Percentiles rank a stretch among this genome's conserved stretches.
Evolutionary conservation across 768 basidiomycete species (phyloP).

Genomic region (Suillus americanus): DNA sequence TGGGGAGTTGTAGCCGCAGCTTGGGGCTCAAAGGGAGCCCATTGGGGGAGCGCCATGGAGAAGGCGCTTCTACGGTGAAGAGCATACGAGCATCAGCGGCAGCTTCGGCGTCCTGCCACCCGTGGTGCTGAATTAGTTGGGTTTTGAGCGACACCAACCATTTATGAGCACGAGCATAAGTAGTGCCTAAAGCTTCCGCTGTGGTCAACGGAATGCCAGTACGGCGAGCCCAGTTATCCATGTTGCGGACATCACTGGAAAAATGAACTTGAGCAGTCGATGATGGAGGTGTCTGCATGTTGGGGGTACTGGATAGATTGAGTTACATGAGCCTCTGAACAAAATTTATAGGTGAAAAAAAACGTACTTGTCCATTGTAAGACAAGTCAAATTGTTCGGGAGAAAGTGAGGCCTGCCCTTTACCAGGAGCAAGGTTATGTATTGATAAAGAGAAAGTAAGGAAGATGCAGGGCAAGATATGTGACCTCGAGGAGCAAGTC

Average conservation of each 20-base stretch:
- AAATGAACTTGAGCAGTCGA: conserved; percentile 65
- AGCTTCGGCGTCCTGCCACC: conserved; percentile 62
- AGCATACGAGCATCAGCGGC: conserved; percentile 69
- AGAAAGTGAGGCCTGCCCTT: conserved; percentile 27
- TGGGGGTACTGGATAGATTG: conserved; percentile 1
- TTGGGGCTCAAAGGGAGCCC: conserved; percentile 78
- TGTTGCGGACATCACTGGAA: conserved; percentile 75
- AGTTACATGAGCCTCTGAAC: conserved; percentile 5
- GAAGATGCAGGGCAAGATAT: conserved; percentile 17
- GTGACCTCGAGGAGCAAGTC: conserved; percentile 20
- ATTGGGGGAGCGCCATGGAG: conserved; percentile 74
- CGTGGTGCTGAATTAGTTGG: conserved; percentile 65
- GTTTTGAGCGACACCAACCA: conserved; percentile 66
- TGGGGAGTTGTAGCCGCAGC: conserved; percentile 69
- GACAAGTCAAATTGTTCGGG: conserved; percentile 6
- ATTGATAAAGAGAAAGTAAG: conserved; percentile 13
- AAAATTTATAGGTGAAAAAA: conserved; percentile 27
- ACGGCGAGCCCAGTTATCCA: conserved; percentile 81
- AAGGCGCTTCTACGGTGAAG: conserved; percentile 75
- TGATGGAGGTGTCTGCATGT: conserved; percentile 35
- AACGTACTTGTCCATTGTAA: conserved; percentile 19
- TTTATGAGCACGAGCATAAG: conserved; percentile 78
- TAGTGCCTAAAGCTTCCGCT: conserved; percentile 77
- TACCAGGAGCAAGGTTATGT: conserved; percentile 26
- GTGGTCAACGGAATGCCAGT: conserved; percentile 81